phyloP scores from a whole-genome alignment of 2,329 filamentous ascomycete species.

The Colletotrichum echinochloae region DNA sequence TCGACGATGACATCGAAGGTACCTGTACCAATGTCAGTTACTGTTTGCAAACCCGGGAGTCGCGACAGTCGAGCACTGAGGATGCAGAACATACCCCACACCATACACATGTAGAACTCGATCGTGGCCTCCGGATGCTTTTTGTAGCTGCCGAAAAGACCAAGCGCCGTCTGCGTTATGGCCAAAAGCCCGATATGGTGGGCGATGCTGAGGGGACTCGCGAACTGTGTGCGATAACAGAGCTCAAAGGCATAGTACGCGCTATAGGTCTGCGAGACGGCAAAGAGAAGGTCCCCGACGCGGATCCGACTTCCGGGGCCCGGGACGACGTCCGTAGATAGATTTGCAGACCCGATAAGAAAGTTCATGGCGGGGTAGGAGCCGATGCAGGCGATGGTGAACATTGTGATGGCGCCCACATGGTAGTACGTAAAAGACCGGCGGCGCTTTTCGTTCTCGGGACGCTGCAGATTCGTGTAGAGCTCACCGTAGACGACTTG shows the following conservation, averaged over 20 bases:
- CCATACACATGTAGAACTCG: conserved; percentile 41
- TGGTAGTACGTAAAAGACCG: conserved; percentile 41
- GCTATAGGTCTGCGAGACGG: conserved; percentile 36
- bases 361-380: conserved; percentile 37
- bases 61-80: not conserved
- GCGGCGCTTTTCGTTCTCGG: conserved; percentile 37
- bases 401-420: conserved; percentile 36
- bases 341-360: conserved; percentile 14
- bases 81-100: conserved; percentile 24
- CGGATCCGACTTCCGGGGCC: conserved; percentile 24
- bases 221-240: conserved; percentile 38
- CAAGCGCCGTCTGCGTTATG: conserved; percentile 38
- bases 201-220: conserved; percentile 39
- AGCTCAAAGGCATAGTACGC: conserved; percentile 43
- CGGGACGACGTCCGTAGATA: conserved; percentile 21
- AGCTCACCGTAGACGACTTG: conserved; percentile 26
- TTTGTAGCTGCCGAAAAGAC: conserved; percentile 31
- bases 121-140: conserved; percentile 31
- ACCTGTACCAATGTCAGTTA: conserved; percentile 4
- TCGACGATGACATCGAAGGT: conserved; percentile 35
- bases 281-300: conserved; percentile 39
- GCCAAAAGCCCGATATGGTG: conserved; percentile 40
- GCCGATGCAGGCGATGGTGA: conserved; percentile 34
- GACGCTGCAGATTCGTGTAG: conserved; percentile 22
- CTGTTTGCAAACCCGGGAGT: not conserved